Evolutionary conservation across 2,329 filamentous ascomycete genomes (phyloP).

Genomic region (Botrytis tulipae): DNA sequence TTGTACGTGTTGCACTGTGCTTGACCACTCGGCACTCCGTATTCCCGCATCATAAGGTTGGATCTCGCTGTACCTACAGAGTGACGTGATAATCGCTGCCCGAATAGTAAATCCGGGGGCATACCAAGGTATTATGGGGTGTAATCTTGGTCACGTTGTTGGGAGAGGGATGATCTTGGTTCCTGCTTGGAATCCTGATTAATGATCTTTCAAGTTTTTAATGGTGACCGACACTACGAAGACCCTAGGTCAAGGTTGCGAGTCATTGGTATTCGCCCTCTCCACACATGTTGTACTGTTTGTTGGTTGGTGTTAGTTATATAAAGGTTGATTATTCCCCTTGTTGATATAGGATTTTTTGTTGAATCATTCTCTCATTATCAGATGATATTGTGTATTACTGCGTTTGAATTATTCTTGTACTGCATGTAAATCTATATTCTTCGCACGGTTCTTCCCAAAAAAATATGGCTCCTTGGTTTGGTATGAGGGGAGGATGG

Average conservation of each 20-base stretch:
- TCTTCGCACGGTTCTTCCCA: not conserved
- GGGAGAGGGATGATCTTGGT: conserved; percentile 5
- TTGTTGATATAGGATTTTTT: not conserved
- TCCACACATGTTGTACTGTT: not conserved
- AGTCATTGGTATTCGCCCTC: not conserved
- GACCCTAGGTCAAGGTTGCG: no score
- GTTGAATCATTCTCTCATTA: not conserved
- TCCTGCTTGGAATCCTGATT: not conserved
- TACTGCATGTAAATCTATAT: not conserved
- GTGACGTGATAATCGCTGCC: conserved; percentile 7
- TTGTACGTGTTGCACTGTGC: not conserved
- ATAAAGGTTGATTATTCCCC: conserved; percentile 7
- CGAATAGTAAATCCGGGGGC: conserved; percentile 8
- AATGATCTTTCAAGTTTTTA: no score
- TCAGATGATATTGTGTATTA: not conserved
- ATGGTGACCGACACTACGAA: no score
- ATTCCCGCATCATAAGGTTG: not conserved
- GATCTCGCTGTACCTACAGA: not conserved
- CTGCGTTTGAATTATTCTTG: not conserved
- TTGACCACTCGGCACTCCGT: not conserved
- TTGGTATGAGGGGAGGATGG: conserved; percentile 54
- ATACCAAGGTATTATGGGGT: not conserved
- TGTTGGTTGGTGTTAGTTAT: conserved; percentile 9
- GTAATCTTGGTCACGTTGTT: not conserved
- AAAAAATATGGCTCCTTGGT: conserved; percentile 41